Conservation (phyloP, 2,329 filamentous ascomycete genomes). For the Trichophyton benhamiae region DNA sequence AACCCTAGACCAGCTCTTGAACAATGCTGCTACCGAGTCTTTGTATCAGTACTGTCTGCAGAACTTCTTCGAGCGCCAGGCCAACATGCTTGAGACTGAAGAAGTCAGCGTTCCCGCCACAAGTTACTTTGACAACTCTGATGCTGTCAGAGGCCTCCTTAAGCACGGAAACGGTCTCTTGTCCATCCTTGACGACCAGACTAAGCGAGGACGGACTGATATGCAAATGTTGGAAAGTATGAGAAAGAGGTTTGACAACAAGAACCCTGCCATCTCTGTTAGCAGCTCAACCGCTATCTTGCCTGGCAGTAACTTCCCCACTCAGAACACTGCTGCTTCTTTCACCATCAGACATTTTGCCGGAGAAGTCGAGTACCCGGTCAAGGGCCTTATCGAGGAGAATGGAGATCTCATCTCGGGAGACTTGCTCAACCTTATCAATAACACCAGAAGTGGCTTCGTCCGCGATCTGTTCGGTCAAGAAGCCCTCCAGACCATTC, state of each 20-base stretch:
- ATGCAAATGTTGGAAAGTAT: constrained; percentile 82
- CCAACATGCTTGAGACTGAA: constrained; percentile 84
- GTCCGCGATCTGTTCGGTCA: constrained; percentile 88
- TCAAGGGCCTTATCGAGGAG: constrained; percentile 78
- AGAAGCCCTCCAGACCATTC: constrained; percentile 79
- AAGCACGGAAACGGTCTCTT: constrained; percentile 88
- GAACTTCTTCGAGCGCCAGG: constrained; percentile 90
- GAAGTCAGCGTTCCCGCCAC: constrained; percentile 83
- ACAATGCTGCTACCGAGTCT: constrained; percentile 84
- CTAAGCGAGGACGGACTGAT: constrained; percentile 74
- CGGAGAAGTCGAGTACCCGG: constrained; percentile 87
- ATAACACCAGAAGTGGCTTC: constrained; percentile 76
- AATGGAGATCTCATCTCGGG: constrained; percentile 94
- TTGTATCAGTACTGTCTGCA: constrained; percentile 89
- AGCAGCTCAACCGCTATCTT: constrained; percentile 61
- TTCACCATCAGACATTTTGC: constrained; percentile 95
- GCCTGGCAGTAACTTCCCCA: constrained; percentile 80
- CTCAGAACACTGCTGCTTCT: constrained; percentile 63
- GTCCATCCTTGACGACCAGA: constrained; percentile 93
- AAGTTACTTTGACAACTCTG: constrained; percentile 95
- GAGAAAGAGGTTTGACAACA: constrained; percentile 84
- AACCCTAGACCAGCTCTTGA: constrained; percentile 79
- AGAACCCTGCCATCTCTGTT: constrained; percentile 80
- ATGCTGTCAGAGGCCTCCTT: constrained; percentile 79
- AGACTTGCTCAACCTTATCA: constrained; percentile 88